These are phyloP conservation scores for Trichoderma gamsii DNA, from an alignment of 495 filamentous ascomycete genomes.

Conservation along the genomic window DNA sequence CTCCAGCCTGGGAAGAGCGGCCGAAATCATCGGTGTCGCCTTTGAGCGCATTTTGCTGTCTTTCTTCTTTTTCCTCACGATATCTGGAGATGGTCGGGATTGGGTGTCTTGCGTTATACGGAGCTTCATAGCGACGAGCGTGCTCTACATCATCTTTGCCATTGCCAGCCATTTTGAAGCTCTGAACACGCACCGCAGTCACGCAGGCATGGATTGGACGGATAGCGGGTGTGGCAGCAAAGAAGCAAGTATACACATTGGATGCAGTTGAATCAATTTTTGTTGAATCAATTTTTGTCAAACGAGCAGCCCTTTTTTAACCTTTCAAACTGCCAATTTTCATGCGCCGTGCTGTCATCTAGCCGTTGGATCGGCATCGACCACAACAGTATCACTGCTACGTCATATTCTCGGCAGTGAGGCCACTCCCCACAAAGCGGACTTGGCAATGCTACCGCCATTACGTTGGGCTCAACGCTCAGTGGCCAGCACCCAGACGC, in stretches of 20 bases:
- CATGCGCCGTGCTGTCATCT: no score
- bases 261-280: no score
- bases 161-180: slow-evolving; percentile 9
- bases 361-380: neutral
- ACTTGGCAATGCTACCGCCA: neutral
- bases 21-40: slow-evolving; percentile 21
- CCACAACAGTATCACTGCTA: neutral
- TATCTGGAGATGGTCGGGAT: slow-evolving; percentile 61
- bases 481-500: neutral
- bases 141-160: slow-evolving; percentile 14
- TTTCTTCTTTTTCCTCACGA: slow-evolving; percentile 45
- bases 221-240: neutral
- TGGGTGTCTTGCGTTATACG: slow-evolving; percentile 33
- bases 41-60: slow-evolving; percentile 34
- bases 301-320: no score
- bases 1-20: slow-evolving; percentile 40
- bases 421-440: neutral
- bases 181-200: neutral
- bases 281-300: no score
- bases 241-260: neutral
- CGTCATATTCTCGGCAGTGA: neutral
- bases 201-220: neutral
- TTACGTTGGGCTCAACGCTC: neutral
- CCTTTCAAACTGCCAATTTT: no score
- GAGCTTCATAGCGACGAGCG: slow-evolving; percentile 2